Evolutionary conservation across 768 basidiomycete genomes (phyloP), one percentile per base, ranked within the genome.

Genomic region (Sarcodon aspratus): DNA sequence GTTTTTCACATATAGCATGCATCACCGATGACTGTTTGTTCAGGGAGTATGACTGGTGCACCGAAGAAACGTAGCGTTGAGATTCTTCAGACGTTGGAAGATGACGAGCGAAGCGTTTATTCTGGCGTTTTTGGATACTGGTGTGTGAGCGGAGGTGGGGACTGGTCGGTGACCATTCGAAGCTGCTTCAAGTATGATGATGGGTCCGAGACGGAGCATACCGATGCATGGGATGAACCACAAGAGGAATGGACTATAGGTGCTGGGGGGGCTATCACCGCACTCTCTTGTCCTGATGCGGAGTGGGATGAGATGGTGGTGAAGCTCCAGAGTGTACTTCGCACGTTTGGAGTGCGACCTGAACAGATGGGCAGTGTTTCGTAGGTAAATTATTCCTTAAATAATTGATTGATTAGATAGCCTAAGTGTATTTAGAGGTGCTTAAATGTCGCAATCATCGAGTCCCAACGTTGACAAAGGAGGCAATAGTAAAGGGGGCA

Each of bases 21-120:
- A 36, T 40, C 12, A 11, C 48, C 6, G 50, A 18, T 11, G 34
- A 42, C 52, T 51, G 49, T 13, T 15, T 44, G 31, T 8, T 33
- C 52, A 93, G 91, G 92, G 1, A 93, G 90, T 51, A 98, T 98
- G 94, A 97, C 94, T 2, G 94, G 94, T 34, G 94, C 94, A 0
- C 94, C 94, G 0, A 98, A 97, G 68, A 85, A 95, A 57, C 82
- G 94, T 33, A 90, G 87, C 49, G 83, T 96, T 7, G 87, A 96
- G 63, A 82, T 98, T 34, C 72, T 98, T 7, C 85, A 88, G 52
- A 70, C 69, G 0, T 73, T 96, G 2, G 94, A 97, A 63, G 75
- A 73, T 43, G 62, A 72, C 37, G 75, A 82, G 44, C 76, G 94
- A 31, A 76, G 80, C 27, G 69, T 93, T 13, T 98, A 98, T 61